These are phyloP conservation scores for Trebouxia gelatinosa DNA, from an alignment of 163 green algal genomes.

Conservation along the genomic window DNA sequence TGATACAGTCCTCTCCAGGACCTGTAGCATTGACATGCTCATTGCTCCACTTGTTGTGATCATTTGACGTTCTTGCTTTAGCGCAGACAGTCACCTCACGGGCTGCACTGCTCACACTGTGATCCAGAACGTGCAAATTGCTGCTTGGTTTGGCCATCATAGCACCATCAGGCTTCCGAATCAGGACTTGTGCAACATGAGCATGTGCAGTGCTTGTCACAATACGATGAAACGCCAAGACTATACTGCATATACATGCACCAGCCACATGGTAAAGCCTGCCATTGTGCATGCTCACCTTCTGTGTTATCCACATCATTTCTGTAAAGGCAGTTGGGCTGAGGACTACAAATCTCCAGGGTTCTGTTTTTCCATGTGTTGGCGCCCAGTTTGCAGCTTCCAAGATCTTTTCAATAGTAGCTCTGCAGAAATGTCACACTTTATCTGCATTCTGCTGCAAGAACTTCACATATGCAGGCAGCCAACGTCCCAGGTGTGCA, in stretches of 20 bases:
- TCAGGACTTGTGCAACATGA: too few relatives aligned
- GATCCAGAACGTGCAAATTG: neutral
- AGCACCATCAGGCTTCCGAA: neutral
- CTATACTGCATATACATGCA: neutral
- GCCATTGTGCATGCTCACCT: neutral
- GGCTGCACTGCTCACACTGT: neutral
- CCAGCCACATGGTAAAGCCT: neutral
- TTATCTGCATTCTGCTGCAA: neutral
- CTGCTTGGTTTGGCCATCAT: neutral
- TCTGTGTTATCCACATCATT: neutral
- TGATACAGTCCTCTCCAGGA: constrained; percentile 2
- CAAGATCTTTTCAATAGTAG: constrained; percentile 43
- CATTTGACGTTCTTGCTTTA: too few relatives aligned
- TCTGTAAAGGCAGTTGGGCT: constrained; percentile 29
- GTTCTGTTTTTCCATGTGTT: constrained; percentile 65
- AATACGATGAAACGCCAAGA: too few relatives aligned
- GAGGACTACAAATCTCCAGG: constrained; percentile 63
- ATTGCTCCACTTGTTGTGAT: too few relatives aligned
- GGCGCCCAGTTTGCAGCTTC: constrained; percentile 67
- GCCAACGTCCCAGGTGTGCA: neutral
- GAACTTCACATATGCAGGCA: neutral
- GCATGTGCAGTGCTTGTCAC: too few relatives aligned
- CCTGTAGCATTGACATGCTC: constrained; percentile 17
- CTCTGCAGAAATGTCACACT: constrained; percentile 1
- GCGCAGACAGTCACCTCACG: neutral